Conservation (phyloP, 345 rosid genomes). For the Hypericum androsaemum region DNA sequence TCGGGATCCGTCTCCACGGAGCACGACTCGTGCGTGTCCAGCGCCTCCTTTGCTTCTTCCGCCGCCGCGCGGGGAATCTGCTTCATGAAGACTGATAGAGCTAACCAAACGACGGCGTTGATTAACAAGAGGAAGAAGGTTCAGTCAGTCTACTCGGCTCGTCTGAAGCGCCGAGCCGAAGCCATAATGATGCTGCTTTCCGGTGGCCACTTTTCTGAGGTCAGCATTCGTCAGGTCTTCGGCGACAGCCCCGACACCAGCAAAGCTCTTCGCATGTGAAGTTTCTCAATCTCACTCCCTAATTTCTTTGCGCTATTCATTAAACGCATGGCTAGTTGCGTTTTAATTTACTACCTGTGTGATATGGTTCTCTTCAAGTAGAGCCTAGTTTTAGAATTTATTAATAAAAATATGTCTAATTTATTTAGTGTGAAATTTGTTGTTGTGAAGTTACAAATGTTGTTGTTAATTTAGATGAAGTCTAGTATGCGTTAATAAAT, state of each 20-base stretch:
- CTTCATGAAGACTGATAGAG: constrained; percentile 9
- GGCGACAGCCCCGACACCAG: constrained; percentile 98
- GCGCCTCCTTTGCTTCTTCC: constrained; percentile 44
- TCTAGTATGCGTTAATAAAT: no score
- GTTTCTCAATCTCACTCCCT: constrained; percentile 3
- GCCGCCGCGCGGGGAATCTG: constrained; percentile 24
- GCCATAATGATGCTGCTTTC: constrained; percentile 70
- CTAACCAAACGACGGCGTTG: constrained; percentile 4
- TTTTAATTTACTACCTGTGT: no score
- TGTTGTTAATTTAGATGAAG: no score
- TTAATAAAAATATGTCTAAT: no score
- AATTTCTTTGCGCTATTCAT: not conserved
- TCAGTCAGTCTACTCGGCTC: constrained; percentile 22
- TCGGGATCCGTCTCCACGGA: constrained; percentile 35
- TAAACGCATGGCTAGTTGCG: not conserved
- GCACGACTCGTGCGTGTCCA: constrained; percentile 43
- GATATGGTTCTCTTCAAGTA: no score
- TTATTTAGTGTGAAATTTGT: no score
- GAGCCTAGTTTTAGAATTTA: no score
- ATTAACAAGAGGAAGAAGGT: constrained; percentile 18
- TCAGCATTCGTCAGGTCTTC: constrained; percentile 54
- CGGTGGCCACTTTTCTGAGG: constrained; percentile 49
- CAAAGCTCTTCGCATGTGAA: constrained; percentile 86
- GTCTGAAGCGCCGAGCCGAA: constrained; percentile 54
- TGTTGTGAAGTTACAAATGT: no score